phyloP scores from a whole-genome alignment of 2,329 filamentous ascomycete species.

The Apiospora marii region DNA sequence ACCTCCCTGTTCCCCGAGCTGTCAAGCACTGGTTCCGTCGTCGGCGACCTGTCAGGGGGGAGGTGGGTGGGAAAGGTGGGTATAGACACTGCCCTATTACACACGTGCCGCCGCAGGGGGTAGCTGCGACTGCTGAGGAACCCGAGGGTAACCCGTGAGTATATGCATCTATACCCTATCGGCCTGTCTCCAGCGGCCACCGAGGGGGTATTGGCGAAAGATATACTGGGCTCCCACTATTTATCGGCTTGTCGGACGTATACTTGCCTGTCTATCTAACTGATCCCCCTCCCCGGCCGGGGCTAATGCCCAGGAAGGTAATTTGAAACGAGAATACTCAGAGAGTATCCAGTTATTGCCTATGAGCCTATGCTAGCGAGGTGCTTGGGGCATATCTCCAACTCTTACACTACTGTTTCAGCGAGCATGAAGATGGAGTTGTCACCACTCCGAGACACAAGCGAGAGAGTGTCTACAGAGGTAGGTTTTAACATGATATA shows the following conservation, averaged over 20 bases:
- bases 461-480: background rate
- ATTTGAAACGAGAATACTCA: conserved; percentile 5
- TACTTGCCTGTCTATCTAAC: background rate
- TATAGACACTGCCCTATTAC: background rate
- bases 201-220: background rate
- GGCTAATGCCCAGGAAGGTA: conserved; percentile 4
- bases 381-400: background rate
- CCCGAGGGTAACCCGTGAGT: background rate
- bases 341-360: background rate
- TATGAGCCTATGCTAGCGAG: background rate
- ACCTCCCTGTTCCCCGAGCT: background rate
- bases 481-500: background rate
- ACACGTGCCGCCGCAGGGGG: background rate
- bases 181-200: too few relatives aligned
- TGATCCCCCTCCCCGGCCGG: background rate
- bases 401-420: conserved; percentile 6
- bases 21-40: background rate
- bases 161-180: conserved; percentile 6
- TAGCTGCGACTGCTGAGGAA: too few relatives aligned
- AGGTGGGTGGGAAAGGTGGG: background rate
- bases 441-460: background rate
- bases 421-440: conserved; percentile 4
- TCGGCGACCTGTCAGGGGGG: background rate
- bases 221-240: background rate
- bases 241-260: background rate